These are phyloP conservation scores for Pichia sp. DNA, from an alignment of 1,139 yeast genomes.

Conservation along the genomic window DNA sequence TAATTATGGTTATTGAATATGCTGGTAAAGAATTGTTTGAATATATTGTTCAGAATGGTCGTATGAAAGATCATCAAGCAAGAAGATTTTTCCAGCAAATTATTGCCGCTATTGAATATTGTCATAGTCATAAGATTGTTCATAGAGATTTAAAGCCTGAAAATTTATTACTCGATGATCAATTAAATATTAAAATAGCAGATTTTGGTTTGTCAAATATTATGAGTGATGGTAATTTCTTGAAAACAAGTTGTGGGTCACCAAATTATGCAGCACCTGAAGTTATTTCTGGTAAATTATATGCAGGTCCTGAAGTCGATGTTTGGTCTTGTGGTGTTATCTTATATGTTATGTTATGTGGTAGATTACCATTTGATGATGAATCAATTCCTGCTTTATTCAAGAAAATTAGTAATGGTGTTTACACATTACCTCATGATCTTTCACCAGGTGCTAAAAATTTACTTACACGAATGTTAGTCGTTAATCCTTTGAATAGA, in stretches of 20 bases:
- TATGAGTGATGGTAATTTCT: constrained; percentile 96
- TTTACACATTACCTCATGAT: constrained; percentile 86
- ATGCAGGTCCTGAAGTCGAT: constrained; percentile 98
- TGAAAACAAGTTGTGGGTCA: constrained; percentile 93
- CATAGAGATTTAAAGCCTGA: constrained; percentile 96
- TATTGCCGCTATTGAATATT: constrained; percentile 95
- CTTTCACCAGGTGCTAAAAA: constrained; percentile 83
- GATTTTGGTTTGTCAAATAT: constrained; percentile 94
- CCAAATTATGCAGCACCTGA: constrained; percentile 99
- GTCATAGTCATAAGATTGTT: constrained; percentile 96
- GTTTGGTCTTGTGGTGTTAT: constrained; percentile 99
- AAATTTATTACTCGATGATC: constrained; percentile 82
- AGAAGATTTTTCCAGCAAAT: constrained; percentile 95
- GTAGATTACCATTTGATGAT: constrained; percentile 95
- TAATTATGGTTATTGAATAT: constrained; percentile 94
- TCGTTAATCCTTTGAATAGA: constrained; percentile 92
- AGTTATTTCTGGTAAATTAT: constrained; percentile 89
- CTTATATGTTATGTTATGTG: constrained; percentile 92
- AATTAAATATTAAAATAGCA: constrained; percentile 89
- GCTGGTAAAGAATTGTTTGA: constrained; percentile 96
- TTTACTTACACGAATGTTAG: constrained; percentile 84
- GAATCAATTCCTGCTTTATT: constrained; percentile 94
- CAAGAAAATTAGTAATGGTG: constrained; percentile 92
- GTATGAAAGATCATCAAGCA: constrained; percentile 92
- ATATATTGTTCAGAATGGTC: constrained; percentile 90